Base-by-base conservation (phyloP, 305 asterid genomes). In the Fraxinus ornus region DNA sequence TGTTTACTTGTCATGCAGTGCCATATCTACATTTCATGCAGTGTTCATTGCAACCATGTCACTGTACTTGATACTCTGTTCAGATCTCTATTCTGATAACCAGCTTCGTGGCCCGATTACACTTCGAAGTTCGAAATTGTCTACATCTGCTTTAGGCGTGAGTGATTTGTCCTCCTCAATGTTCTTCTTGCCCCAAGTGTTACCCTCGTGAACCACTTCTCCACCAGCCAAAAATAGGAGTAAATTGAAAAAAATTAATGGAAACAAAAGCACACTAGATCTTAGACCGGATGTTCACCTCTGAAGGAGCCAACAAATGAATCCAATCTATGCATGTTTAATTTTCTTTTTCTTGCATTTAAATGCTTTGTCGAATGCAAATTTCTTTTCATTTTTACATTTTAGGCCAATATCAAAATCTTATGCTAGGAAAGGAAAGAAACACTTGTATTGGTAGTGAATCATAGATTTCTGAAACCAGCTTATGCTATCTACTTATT, bases 1-100 rank as follows among this genome's bases (percentile, higher is more conserved):
- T 76, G 28, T 33, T 75, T 22, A 7, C 66, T 57, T 77, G 21
- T 66, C 82, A 10, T 90, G 93, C 94, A 94, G 97, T 76, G 90
- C 87, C 74, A 91, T 94, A 84, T 94, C 98, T 30, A 93, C 95
- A 0, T 47, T 89, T 81, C 98, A 94, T 80, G 97, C 97, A 30
- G 81, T 93, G 39, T 91, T 89, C 83, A 84, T 93, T 64, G 80
- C 93, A 5, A 49, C 87, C 12, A 80, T 89, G 89, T 89, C 98
- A 7, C 77, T 93, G 24, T 91, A 89, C 90, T 88, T 94, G 28
- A 89, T 85, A 32, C 86, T 90, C 71, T 88, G 90, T 91, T 91
- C 97, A 9, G 93, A 91, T 81, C 87, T 94, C 80, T 93, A 85
- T 86, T 71, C 89, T 9, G 86, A 82, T 79, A 76, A 88, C 68